These are phyloP conservation scores for Allantophomopsis lycopodina DNA, from an alignment of 2,329 filamentous ascomycete genomes.

Conservation along the genomic window DNA sequence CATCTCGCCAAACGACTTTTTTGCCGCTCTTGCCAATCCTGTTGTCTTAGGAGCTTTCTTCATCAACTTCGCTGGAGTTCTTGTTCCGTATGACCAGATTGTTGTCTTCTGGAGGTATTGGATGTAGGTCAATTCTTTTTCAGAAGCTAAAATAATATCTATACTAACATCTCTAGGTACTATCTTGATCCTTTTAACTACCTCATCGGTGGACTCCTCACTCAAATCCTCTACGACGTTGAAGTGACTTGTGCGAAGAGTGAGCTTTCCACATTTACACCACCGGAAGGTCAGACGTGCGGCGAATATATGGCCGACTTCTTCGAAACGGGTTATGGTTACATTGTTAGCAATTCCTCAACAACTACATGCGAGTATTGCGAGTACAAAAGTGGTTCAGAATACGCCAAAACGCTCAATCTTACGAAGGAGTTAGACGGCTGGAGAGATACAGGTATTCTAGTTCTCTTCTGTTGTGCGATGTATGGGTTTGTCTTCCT, in stretches of 20 bases:
- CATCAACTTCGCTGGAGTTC: conserved; percentile 23
- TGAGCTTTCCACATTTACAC: conserved; percentile 12
- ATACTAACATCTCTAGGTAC: conserved; percentile 19
- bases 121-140: not conserved
- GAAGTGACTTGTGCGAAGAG: conserved; percentile 19
- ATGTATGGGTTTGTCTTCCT: conserved; percentile 28
- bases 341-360: conserved; percentile 22
- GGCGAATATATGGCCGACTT: conserved; percentile 38
- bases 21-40: conserved; percentile 39
- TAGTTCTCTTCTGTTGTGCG: conserved; percentile 25
- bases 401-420: conserved; percentile 46
- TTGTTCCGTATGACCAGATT: conserved; percentile 22
- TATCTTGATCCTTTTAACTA: conserved; percentile 28
- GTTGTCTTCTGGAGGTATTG: conserved; percentile 27
- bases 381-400: conserved; percentile 39
- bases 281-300: conserved; percentile 37
- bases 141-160: not conserved
- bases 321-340: conserved; percentile 25
- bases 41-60: conserved; percentile 31
- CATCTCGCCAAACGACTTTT: conserved; percentile 41
- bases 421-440: conserved; percentile 46
- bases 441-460: conserved; percentile 48
- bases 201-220: conserved; percentile 23
- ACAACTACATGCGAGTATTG: conserved; percentile 44
- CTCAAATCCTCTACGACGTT: conserved; percentile 23